Conservation (phyloP, 208 protist genomes). For the Acanthamoeba healyi region DNA sequence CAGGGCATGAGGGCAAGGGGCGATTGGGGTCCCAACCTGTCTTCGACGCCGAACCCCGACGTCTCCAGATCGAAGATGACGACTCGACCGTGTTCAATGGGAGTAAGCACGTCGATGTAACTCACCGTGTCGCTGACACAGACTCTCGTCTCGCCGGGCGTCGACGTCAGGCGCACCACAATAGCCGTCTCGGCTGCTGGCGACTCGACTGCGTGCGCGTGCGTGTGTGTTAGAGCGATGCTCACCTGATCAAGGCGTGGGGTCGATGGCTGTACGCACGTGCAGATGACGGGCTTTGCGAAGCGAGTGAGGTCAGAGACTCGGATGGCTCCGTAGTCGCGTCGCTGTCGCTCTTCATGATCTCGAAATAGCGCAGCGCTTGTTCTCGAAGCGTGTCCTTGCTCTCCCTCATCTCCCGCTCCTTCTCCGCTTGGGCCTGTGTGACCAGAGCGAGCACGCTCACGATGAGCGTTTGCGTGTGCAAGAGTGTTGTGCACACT, state of each 20-base stretch:
- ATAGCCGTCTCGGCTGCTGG: neutral
- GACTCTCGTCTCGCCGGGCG: neutral
- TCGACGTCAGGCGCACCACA: no score
- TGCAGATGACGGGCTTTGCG: no score
- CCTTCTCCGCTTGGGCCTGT: neutral
- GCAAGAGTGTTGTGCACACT: neutral
- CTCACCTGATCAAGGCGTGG: no score
- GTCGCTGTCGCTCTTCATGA: neutral
- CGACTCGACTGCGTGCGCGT: no score
- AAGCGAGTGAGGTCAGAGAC: no score
- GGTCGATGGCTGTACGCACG: no score
- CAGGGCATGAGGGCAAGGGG: no score
- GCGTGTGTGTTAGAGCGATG: no score
- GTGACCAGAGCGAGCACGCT: no score
- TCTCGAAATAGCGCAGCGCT: neutral
- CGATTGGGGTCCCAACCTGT: slow-evolving; percentile 42
- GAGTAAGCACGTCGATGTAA: slow-evolving; percentile 72
- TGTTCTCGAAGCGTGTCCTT: neutral
- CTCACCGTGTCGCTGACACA: neutral
- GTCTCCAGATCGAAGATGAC: slow-evolving; percentile 84
- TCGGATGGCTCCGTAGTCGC: no score
- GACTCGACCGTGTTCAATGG: slow-evolving; percentile 66
- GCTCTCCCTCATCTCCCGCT: neutral
- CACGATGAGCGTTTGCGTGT: no score
- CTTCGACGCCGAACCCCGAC: slow-evolving; percentile 64